Conservation (phyloP, 352 stramenopile genomes). For the Plasmopara viticola region DNA sequence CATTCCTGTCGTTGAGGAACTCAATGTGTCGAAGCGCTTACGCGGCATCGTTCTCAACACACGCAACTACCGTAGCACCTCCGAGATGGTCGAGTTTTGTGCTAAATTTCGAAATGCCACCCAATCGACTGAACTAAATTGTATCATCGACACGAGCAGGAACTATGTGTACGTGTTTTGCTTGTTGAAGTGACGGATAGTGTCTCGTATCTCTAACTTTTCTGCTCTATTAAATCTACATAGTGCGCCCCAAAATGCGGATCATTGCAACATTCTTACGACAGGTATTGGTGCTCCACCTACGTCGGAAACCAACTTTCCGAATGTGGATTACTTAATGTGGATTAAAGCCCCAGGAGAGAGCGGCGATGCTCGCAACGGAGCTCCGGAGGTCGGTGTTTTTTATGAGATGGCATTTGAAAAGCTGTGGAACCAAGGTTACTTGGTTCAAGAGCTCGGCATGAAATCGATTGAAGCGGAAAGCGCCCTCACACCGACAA, state of each 20-base stretch:
- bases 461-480: too few species aligned
- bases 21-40: slow-evolving; percentile 35
- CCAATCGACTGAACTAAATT: slow-evolving; percentile 35
- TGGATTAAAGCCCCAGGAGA: slow-evolving; percentile 64
- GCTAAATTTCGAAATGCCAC: slow-evolving; percentile 43
- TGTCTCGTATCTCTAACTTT: too few species aligned
- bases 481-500: too few species aligned
- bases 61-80: slow-evolving; percentile 50
- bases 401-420: slow-evolving; percentile 56
- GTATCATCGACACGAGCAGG: slow-evolving; percentile 58
- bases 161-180: slow-evolving; percentile 38
- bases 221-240: too few species aligned
- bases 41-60: slow-evolving; percentile 62
- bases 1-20: slow-evolving; percentile 33
- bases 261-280: background rate
- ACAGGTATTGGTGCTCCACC: slow-evolving; percentile 50
- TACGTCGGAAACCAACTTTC: slow-evolving; percentile 36
- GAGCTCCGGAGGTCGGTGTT: slow-evolving; percentile 33
- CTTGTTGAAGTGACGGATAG: slow-evolving; percentile 66
- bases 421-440: slow-evolving; percentile 60
- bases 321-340: slow-evolving; percentile 59
- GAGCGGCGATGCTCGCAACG: slow-evolving; percentile 50
- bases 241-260: too few species aligned
- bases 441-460: slow-evolving; percentile 19
- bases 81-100: slow-evolving; percentile 43